A percentile compares a stretch with the other conserved stretches of the same genome.
Conservation (phyloP, 2,329 filamentous ascomycete genomes). For the Pyricularia sp. region DNA sequence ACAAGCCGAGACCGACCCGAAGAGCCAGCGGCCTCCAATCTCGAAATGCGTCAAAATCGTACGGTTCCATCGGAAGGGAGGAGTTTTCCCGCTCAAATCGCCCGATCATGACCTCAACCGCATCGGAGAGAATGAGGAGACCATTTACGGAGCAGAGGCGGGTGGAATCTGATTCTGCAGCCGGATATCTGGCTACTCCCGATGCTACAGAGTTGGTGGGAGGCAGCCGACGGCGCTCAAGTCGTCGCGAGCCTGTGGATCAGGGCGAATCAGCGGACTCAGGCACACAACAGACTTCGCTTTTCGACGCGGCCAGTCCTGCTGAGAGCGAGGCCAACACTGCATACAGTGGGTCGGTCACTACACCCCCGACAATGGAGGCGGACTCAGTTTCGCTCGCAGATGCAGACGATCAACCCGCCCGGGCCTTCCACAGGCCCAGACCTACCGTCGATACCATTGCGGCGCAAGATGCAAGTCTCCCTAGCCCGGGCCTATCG, state of each 20-base stretch:
- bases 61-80: constrained; percentile 10
- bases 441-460: constrained; percentile 56
- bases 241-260: constrained; percentile 28
- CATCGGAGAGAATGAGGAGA: constrained; percentile 30
- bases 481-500: constrained; percentile 90
- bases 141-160: neutral
- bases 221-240: constrained; percentile 16
- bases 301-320: constrained; percentile 41
- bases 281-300: constrained; percentile 26
- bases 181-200: constrained; percentile 42
- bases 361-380: constrained; percentile 69
- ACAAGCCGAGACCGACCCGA: neutral
- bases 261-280: constrained; percentile 35
- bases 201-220: constrained; percentile 40
- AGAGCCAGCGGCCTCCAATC: neutral
- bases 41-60: neutral
- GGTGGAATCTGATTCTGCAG: neutral
- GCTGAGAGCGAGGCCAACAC: constrained; percentile 47
- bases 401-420: constrained; percentile 39
- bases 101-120: constrained; percentile 18
- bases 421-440: constrained; percentile 34
- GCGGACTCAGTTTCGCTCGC: constrained; percentile 55
- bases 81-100: constrained; percentile 21
- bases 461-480: constrained; percentile 75
- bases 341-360: constrained; percentile 53